Conservation (phyloP, 805 yeast species). For the Torulaspora quercuum region DNA sequence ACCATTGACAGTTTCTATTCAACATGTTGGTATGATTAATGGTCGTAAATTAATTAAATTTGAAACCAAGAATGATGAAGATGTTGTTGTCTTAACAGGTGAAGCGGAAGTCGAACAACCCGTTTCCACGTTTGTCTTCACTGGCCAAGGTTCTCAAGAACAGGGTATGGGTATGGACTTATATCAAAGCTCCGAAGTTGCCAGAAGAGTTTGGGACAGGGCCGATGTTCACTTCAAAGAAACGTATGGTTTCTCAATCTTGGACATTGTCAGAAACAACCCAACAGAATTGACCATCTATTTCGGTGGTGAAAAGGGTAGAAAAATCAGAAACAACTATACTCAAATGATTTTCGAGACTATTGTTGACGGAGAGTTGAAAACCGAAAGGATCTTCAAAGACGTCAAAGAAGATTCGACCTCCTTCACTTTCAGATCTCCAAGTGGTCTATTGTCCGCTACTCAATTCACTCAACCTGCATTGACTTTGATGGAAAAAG, state of each 20-base stretch:
- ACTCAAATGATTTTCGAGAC: slow-evolving; percentile 97
- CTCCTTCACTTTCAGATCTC: slow-evolving; percentile 84
- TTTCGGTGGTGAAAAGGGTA: slow-evolving; percentile 97
- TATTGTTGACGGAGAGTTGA: slow-evolving; percentile 75
- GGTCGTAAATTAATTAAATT: slow-evolving; percentile 97
- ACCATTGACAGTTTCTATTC: slow-evolving; percentile 76
- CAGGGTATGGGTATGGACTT: slow-evolving; percentile 99
- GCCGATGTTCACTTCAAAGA: slow-evolving; percentile 91
- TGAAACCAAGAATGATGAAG: slow-evolving; percentile 78
- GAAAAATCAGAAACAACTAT: slow-evolving; percentile 90
- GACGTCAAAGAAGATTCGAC: slow-evolving; percentile 77
- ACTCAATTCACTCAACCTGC: slow-evolving; percentile 99
- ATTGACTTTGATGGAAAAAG: slow-evolving; percentile 97
- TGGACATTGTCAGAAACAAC: slow-evolving; percentile 91
- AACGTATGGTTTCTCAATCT: slow-evolving; percentile 95
- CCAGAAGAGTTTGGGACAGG: slow-evolving; percentile 94
- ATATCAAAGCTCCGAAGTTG: slow-evolving; percentile 85
- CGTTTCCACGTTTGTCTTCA: slow-evolving; percentile 90
- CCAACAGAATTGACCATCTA: slow-evolving; percentile 94
- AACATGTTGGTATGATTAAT: slow-evolving; percentile 97
- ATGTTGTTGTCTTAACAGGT: slow-evolving; percentile 80
- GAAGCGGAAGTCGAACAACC: slow-evolving; percentile 99
- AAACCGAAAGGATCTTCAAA: slow-evolving; percentile 93
- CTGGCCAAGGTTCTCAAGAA: slow-evolving; percentile 99
- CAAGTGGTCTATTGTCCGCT: slow-evolving; percentile 92